phyloP scores from a whole-genome alignment of 768 basidiomycete genomes.

The Tulasnella sp. region DNA sequence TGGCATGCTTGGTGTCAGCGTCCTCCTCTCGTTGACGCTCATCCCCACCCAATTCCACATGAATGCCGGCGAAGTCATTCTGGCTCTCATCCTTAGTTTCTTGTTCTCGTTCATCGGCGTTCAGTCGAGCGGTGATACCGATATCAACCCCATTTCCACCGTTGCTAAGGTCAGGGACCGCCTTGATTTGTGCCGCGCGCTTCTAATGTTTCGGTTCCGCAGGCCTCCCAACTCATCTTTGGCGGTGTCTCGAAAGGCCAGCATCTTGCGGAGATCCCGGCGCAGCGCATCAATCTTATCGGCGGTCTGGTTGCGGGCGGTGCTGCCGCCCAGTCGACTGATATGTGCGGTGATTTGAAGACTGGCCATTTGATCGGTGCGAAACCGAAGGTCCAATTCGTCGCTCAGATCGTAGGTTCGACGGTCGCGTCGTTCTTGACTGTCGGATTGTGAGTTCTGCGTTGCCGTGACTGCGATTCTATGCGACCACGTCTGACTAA shows the following conservation, averaged over 20 bases:
- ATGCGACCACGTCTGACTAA: not conserved
- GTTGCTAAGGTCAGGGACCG: slow-evolving; percentile 36
- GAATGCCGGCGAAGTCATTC: slow-evolving; percentile 37
- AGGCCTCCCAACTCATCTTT: slow-evolving; percentile 52
- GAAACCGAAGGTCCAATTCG: slow-evolving; percentile 50
- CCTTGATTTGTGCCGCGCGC: not conserved
- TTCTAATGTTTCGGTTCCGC: slow-evolving; percentile 9
- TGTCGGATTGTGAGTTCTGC: slow-evolving; percentile 31
- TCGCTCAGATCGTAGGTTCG: slow-evolving; percentile 45
- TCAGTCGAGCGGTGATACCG: slow-evolving; percentile 46
- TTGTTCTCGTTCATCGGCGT: slow-evolving; percentile 57
- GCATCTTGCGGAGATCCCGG: slow-evolving; percentile 26
- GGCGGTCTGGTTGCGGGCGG: slow-evolving; percentile 44
- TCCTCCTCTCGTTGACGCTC: slow-evolving; percentile 31
- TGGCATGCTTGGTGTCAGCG: slow-evolving; percentile 36
- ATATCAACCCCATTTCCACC: slow-evolving; percentile 49
- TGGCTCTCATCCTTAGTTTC: slow-evolving; percentile 47
- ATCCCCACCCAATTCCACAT: slow-evolving; percentile 18
- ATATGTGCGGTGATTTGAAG: slow-evolving; percentile 59
- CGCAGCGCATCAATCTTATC: slow-evolving; percentile 38
- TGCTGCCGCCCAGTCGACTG: slow-evolving; percentile 44
- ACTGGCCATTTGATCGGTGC: slow-evolving; percentile 56
- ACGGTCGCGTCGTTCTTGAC: slow-evolving; percentile 49
- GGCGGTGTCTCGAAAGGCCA: slow-evolving; percentile 46
- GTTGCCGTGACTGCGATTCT: not conserved